These are phyloP conservation scores for Cryptosporidium ubiquitum DNA, from an alignment of 169 alveolate species.

Conservation along the genomic window DNA sequence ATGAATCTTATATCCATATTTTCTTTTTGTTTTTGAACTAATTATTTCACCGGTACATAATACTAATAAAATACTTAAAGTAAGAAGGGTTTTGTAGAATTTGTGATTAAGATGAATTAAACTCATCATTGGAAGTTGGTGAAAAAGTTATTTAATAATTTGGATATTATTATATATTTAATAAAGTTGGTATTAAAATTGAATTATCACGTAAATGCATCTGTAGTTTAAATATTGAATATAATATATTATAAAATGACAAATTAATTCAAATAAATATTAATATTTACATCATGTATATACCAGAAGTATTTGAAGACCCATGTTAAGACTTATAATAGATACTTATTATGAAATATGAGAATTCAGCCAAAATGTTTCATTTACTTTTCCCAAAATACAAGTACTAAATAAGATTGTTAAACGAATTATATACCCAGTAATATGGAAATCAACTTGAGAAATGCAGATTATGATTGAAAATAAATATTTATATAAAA, in stretches of 20 bases:
- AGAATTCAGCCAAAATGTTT: too few relatives aligned
- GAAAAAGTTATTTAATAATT: background rate
- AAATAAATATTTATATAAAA: too few relatives aligned
- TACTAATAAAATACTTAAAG: background rate
- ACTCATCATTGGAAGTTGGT: background rate
- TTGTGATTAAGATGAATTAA: background rate
- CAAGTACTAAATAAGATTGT: too few relatives aligned
- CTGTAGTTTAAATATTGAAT: background rate
- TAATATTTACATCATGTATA: background rate
- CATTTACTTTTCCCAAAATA: background rate
- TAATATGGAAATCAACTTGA: too few relatives aligned
- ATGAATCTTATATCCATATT: conserved; percentile 48
- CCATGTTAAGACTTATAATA: background rate
- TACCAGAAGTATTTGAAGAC: background rate
- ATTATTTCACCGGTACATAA: background rate
- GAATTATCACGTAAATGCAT: background rate
- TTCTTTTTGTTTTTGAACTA: conserved; percentile 5
- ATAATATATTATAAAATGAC: background rate
- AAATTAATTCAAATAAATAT: background rate
- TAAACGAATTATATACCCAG: background rate
- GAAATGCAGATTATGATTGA: too few relatives aligned
- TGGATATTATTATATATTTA: background rate
- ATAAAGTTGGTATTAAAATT: too few relatives aligned
- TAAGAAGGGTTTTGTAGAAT: background rate
- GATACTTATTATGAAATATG: background rate